Evolutionary conservation across 495 filamentous ascomycete genomes (phyloP).

Genomic region (Penicillium verhagenii): DNA sequence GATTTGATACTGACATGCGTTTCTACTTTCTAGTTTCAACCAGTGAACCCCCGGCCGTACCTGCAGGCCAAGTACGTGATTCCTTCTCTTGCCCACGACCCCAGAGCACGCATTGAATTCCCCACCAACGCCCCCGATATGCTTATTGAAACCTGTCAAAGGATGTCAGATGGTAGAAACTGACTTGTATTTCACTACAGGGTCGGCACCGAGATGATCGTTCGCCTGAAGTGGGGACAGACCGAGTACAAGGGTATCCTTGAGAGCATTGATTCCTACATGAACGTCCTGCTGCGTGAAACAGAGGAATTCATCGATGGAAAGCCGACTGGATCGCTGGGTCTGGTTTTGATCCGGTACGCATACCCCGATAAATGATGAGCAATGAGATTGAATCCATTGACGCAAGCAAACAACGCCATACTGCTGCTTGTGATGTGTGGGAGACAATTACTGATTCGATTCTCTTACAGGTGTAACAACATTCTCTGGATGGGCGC

Average conservation of each 20-base stretch:
- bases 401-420: not conserved
- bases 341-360: slow-evolving; percentile 89
- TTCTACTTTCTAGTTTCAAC: slow-evolving; percentile 60
- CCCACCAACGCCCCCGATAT: not conserved
- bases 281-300: slow-evolving; percentile 90
- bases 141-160: not conserved
- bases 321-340: slow-evolving; percentile 77
- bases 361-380: slow-evolving; percentile 10
- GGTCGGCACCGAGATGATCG: slow-evolving; percentile 83
- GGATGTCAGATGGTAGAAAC: not conserved
- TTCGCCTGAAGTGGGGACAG: slow-evolving; percentile 96
- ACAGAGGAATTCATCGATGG: slow-evolving; percentile 92
- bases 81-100: slow-evolving; percentile 6
- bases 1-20: slow-evolving; percentile 14
- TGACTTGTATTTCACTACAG: slow-evolving; percentile 38
- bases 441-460: slow-evolving; percentile 17
- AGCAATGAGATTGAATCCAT: not conserved
- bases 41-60: slow-evolving; percentile 87
- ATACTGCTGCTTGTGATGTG: not conserved
- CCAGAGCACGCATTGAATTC: not conserved
- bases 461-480: slow-evolving; percentile 64
- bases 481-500: slow-evolving; percentile 90
- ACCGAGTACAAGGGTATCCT: slow-evolving; percentile 93
- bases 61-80: slow-evolving; percentile 74
- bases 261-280: slow-evolving; percentile 93